Conservation (phyloP, 31 red algal genomes). For the Asparagopsis taxiformis region DNA sequence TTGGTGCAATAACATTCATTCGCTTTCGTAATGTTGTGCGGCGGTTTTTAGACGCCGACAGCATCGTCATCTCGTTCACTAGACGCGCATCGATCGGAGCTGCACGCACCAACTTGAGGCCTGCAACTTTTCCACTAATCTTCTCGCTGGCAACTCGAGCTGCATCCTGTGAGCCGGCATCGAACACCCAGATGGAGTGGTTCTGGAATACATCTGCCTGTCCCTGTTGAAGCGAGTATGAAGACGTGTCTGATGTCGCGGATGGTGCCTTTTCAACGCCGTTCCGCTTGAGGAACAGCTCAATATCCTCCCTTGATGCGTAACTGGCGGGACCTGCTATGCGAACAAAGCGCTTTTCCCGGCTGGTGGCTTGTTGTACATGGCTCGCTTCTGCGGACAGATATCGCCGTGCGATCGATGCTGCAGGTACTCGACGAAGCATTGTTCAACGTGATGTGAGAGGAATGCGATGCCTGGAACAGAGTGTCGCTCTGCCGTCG, state of each 20-base stretch:
- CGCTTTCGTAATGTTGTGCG: slow-evolving; percentile 23
- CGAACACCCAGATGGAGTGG: slow-evolving; percentile 53
- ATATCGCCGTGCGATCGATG: too few species aligned
- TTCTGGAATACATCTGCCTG: slow-evolving; percentile 64
- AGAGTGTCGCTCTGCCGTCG: too few species aligned
- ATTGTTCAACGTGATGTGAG: too few species aligned
- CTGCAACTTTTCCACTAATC: slow-evolving; percentile 31
- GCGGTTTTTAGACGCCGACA: background rate
- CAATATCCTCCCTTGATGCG: slow-evolving; percentile 26
- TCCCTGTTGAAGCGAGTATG: slow-evolving; percentile 29
- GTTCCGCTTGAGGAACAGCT: slow-evolving; percentile 29
- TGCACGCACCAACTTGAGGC: slow-evolving; percentile 55
- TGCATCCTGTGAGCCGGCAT: slow-evolving; percentile 18
- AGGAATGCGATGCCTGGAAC: too few species aligned
- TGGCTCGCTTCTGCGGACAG: too few species aligned
- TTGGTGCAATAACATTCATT: slow-evolving; percentile 41
- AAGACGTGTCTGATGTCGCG: too few species aligned
- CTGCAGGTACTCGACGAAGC: too few species aligned
- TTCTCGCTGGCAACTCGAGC: slow-evolving; percentile 20
- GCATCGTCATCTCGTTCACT: slow-evolving; percentile 24
- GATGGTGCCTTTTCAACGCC: background rate
- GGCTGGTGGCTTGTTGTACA: too few species aligned
- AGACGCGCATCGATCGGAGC: slow-evolving; percentile 48
- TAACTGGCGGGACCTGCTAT: slow-evolving; percentile 53
- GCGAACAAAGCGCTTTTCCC: slow-evolving; percentile 42